Conservation (phyloP, 805 yeast genomes). For the Isabelozyma gotoi region DNA sequence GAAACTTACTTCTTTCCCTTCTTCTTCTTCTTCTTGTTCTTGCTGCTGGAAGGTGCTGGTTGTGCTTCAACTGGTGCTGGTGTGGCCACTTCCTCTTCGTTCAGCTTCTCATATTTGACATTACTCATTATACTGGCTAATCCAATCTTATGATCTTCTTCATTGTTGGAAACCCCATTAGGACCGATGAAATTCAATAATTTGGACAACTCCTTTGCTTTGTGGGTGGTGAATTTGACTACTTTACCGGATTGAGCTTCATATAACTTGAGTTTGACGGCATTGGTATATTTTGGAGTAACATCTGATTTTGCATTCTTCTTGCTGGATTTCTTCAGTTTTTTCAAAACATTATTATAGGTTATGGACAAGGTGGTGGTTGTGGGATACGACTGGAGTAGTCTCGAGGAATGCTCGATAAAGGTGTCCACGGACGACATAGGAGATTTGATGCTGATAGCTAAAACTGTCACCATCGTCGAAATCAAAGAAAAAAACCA, state of each 20-base stretch:
- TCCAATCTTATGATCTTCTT: constrained; percentile 25
- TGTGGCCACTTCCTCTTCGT: constrained; percentile 8
- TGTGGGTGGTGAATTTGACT: constrained; percentile 56
- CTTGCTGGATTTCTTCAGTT: constrained; percentile 10
- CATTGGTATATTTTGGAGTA: constrained; percentile 21
- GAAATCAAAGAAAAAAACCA: too few species aligned
- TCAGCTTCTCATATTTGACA: constrained; percentile 25
- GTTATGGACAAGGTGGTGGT: constrained; percentile 36
- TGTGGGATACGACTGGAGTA: constrained; percentile 37
- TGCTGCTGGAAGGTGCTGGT: background rate
- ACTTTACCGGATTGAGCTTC: constrained; percentile 66
- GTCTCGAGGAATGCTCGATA: constrained; percentile 27
- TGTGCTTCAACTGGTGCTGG: constrained; percentile 4
- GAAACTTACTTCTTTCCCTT: constrained; percentile 4
- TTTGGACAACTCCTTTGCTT: constrained; percentile 72
- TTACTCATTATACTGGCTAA: constrained; percentile 43
- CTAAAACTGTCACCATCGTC: too few species aligned
- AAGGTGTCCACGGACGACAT: constrained; percentile 19
- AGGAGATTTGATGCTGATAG: background rate
- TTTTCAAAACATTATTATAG: constrained; percentile 30
- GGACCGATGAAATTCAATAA: constrained; percentile 75
- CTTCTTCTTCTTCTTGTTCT: constrained; percentile 6
- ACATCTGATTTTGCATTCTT: constrained; percentile 5
- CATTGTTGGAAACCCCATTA: constrained; percentile 42
- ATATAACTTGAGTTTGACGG: constrained; percentile 57